Conservation (phyloP, 331 rosid species). For the Stylosanthes scabra region DNA sequence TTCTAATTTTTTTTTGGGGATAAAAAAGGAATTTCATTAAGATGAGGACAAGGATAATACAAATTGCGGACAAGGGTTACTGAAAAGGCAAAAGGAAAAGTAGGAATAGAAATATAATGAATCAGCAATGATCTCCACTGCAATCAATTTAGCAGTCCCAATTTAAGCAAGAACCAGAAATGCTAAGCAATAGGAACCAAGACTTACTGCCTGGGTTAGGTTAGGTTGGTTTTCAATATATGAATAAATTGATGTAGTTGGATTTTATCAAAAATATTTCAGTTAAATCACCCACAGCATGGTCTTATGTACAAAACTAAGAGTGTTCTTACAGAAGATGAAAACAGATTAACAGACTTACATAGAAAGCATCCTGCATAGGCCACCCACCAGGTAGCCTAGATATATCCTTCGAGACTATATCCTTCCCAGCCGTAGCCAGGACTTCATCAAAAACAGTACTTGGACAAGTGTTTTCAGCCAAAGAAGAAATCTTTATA, state of each 20-base stretch:
- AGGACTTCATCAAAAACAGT: slow-evolving; percentile 89
- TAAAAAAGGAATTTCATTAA: too few species aligned
- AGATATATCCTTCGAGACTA: slow-evolving; percentile 88
- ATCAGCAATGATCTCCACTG: not conserved
- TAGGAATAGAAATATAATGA: not conserved
- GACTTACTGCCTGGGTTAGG: too few species aligned
- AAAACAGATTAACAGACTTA: slow-evolving; percentile 55
- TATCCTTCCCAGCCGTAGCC: slow-evolving; percentile 90
- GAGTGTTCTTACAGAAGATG: slow-evolving; percentile 13
- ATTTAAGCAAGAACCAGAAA: not conserved
- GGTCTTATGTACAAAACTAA: not conserved
- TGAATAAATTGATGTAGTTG: not conserved
- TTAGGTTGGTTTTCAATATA: not conserved
- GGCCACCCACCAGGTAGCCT: slow-evolving; percentile 99
- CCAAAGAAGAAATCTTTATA: slow-evolving; percentile 87
- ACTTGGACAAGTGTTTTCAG: slow-evolving; percentile 87
- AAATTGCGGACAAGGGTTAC: too few species aligned
- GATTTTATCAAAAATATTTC: not conserved
- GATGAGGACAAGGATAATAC: too few species aligned
- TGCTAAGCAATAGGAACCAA: not conserved
- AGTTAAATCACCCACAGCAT: not conserved
- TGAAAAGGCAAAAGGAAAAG: not conserved
- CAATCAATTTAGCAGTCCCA: slow-evolving; percentile 11
- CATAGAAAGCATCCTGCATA: slow-evolving; percentile 96
- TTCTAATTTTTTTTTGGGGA: not conserved